phyloP scores from a whole-genome alignment of 331 rosid genomes.

The Acacia concinna region DNA sequence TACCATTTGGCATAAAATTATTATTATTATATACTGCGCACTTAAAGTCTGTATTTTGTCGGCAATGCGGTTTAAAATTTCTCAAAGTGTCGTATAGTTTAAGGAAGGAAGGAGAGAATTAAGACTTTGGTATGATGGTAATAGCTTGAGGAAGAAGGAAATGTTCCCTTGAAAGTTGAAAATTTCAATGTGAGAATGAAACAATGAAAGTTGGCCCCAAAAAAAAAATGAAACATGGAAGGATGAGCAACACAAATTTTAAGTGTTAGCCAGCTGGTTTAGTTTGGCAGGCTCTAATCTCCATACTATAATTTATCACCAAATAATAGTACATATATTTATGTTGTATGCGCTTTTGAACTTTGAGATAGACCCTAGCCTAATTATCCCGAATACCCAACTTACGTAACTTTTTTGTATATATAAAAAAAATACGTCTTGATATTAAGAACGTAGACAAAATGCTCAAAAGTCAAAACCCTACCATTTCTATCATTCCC shows the following conservation, averaged over 20 bases:
- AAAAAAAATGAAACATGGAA: constrained; percentile 14
- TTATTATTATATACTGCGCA: background rate
- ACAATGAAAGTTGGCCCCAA: too few species aligned
- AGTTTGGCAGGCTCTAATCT: constrained; percentile 12
- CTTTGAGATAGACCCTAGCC: too few species aligned
- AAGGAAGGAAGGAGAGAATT: constrained; percentile 23
- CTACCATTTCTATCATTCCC: constrained; percentile 10
- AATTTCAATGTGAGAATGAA: background rate
- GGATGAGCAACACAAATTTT: background rate
- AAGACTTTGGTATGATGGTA: background rate
- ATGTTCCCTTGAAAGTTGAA: constrained; percentile 9
- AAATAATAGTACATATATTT: background rate
- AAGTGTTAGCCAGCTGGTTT: constrained; percentile 11
- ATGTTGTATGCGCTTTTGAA: too few species aligned
- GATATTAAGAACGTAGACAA: background rate
- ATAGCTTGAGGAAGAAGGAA: constrained; percentile 47
- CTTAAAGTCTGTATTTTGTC: background rate
- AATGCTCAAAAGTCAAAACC: constrained; percentile 17
- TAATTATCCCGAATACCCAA: too few species aligned
- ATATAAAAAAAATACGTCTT: too few species aligned
- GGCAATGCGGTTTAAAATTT: background rate
- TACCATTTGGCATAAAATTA: too few species aligned
- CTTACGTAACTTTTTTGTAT: too few species aligned
- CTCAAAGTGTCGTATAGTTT: background rate
- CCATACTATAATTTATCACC: background rate